A percentile compares a stretch with the other conserved stretches of the same genome.
These are phyloP conservation scores for Firmiana major DNA, from an alignment of 345 rosid species.

Conservation along the genomic window DNA sequence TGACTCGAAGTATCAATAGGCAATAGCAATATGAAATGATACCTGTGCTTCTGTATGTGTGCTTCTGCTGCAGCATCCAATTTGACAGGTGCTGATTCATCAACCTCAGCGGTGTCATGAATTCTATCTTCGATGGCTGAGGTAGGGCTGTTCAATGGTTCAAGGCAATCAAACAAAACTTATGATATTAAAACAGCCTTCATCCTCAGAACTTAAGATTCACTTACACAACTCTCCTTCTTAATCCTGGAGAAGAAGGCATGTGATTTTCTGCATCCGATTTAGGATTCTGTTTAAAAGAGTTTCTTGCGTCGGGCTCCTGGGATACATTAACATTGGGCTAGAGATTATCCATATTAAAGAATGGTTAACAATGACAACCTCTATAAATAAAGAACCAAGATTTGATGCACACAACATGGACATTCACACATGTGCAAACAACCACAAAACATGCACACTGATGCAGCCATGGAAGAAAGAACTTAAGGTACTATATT, in stretches of 20 bases:
- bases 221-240: slow-evolving; percentile 81
- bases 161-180: not conserved
- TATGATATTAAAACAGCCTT: not conserved
- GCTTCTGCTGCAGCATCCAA: slow-evolving; percentile 64
- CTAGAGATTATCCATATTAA: slow-evolving; percentile 25
- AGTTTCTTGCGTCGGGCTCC: slow-evolving; percentile 24
- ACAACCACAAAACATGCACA: not conserved
- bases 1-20: not conserved
- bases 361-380: not conserved
- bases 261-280: slow-evolving; percentile 36
- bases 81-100: slow-evolving; percentile 50
- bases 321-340: slow-evolving; percentile 35
- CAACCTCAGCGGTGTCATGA: slow-evolving; percentile 32
- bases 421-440: no score
- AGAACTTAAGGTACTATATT: no score
- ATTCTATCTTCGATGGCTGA: slow-evolving; percentile 43
- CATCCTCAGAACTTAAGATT: slow-evolving; percentile 1
- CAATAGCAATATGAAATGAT: slow-evolving; percentile 1
- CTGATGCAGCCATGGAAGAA: not conserved
- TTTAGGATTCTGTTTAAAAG: slow-evolving; percentile 35
- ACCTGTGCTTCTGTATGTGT: slow-evolving; percentile 86
- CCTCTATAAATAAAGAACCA: not conserved
- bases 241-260: slow-evolving; percentile 62
- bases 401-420: not conserved
- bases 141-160: slow-evolving; percentile 35